A percentile compares a stretch with the other conserved stretches of the same genome.
Evolutionary conservation across 352 stramenopile genomes (phyloP).

Genomic region (Phytopythium vexans): DNA sequence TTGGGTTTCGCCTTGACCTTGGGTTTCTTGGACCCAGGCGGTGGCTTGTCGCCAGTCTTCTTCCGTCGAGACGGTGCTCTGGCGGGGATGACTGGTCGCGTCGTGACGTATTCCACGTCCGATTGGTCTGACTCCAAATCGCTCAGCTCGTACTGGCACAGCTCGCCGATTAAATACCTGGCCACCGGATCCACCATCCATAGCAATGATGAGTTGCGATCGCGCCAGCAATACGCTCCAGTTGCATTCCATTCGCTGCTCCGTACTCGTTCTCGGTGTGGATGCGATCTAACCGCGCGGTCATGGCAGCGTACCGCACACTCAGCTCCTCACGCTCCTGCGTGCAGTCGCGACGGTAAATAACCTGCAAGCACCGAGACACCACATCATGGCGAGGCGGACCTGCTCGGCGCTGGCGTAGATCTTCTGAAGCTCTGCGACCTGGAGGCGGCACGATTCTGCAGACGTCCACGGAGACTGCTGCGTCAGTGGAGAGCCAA

Average conservation of each 20-base stretch:
- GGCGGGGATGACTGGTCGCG: neutral
- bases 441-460: conserved; percentile 3
- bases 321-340: conserved; percentile 25
- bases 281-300: conserved; percentile 16
- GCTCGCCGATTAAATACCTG: conserved; percentile 36
- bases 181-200: neutral
- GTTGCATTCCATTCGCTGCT: too few species aligned
- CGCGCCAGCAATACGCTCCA: neutral
- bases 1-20: conserved; percentile 3
- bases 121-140: conserved; percentile 52
- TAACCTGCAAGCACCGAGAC: too few species aligned
- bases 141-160: conserved; percentile 32
- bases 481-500: neutral
- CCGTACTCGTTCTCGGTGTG: conserved; percentile 36
- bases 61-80: neutral
- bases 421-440: conserved; percentile 2
- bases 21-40: neutral
- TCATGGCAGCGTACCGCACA: conserved; percentile 9
- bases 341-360: too few species aligned
- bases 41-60: neutral
- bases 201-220: neutral
- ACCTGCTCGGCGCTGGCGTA: conserved; percentile 8
- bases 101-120: conserved; percentile 21
- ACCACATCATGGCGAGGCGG: too few species aligned
- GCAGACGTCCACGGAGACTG: neutral